A percentile compares a stretch with the other conserved stretches of the same genome.
phyloP scores from a whole-genome alignment of 768 basidiomycete genomes.

The Holtermanniella nyarrowii region DNA sequence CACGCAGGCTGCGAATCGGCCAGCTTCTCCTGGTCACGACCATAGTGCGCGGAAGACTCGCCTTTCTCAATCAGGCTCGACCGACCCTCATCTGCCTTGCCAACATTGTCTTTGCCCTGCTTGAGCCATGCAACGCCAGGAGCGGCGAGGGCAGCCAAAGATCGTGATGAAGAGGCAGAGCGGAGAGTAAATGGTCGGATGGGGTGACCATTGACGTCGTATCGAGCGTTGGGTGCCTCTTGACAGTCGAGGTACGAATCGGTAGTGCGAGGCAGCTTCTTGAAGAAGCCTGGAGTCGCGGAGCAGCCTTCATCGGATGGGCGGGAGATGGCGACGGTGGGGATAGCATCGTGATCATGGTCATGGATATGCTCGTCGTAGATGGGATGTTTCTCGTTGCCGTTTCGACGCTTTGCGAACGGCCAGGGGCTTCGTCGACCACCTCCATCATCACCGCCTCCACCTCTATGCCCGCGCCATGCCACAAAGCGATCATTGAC shows the following conservation, averaged over 20 bases:
- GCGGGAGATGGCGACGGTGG: conserved; percentile 1
- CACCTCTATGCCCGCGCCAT: conserved; percentile 2
- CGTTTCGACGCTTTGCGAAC: conserved; percentile 6
- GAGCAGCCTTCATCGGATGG: neutral
- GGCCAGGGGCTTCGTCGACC: conserved; percentile 7
- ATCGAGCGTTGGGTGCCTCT: conserved; percentile 14
- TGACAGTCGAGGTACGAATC: neutral
- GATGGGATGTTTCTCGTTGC: conserved; percentile 20
- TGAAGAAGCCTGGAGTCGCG: conserved; percentile 6
- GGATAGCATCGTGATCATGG: conserved; percentile 18
- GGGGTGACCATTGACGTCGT: neutral
- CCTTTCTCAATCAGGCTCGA: conserved; percentile 11
- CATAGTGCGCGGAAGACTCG: conserved; percentile 21
- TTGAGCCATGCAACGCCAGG: conserved; percentile 31
- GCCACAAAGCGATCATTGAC: conserved; percentile 14
- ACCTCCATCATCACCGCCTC: neutral
- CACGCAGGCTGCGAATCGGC: conserved; percentile 6
- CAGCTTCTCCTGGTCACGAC: neutral
- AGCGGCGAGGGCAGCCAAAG: conserved; percentile 18
- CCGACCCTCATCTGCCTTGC: neutral
- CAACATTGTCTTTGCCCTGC: conserved; percentile 2
- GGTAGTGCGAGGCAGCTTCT: neutral
- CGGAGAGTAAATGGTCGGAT: conserved; percentile 9
- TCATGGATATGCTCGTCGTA: conserved; percentile 26
- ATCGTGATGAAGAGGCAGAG: conserved; percentile 24